Base-by-base conservation (phyloP, 805 yeast genomes). In the Kuraishia molischiana region DNA sequence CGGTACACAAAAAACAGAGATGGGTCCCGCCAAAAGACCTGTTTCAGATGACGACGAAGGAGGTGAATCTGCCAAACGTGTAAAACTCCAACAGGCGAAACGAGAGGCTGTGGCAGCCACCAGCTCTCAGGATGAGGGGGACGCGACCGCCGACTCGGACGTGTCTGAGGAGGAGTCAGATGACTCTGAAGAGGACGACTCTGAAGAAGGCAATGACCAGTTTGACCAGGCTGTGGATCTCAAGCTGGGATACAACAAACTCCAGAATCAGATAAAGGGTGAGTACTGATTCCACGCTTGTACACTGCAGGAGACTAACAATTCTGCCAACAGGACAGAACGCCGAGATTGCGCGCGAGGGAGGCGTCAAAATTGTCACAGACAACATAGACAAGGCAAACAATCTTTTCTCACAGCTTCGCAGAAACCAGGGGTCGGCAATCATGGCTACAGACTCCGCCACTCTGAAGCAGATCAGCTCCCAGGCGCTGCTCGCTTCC, bases 381-480 rank as follows among this genome's bases (percentile, higher is more conserved):
- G 49, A 61, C 15, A 65, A 71, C 11, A 51, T 80, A 31, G 47
- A 53, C 3, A 59, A 57, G n/a, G 67, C 72, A 5, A 74, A 78
- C 42, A 49, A 50, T 1, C 52, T 76, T 15, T 79, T 73, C 42
- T 52, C 59, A 1, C 56, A 59, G 21, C 64, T 72, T 2, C 64
- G 62, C 33, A 50, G 57, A 15, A 38, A 62, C 4, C 50, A 56
- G 10, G 59, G 54, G 37, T 38, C 44, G 4, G 49, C 53, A 35
- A 46, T 69, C 8, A 64, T 70, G 22, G 83, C 85, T 0, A 67
- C 72, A 40, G 94, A 83, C 54, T 68, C 90, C 1, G 74, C 74
- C 39, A 76, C 81, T 4, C 64, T 83, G 46, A 62, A 65, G 22
- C 76, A 69, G 41, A 69, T 80, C 9, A 70, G 84, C 28, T 71